Percentiles rank a stretch among this genome's conserved stretches.
These are phyloP conservation scores for Plicaturopsis crispa DNA, from an alignment of 768 basidiomycete genomes.

Conservation along the genomic window DNA sequence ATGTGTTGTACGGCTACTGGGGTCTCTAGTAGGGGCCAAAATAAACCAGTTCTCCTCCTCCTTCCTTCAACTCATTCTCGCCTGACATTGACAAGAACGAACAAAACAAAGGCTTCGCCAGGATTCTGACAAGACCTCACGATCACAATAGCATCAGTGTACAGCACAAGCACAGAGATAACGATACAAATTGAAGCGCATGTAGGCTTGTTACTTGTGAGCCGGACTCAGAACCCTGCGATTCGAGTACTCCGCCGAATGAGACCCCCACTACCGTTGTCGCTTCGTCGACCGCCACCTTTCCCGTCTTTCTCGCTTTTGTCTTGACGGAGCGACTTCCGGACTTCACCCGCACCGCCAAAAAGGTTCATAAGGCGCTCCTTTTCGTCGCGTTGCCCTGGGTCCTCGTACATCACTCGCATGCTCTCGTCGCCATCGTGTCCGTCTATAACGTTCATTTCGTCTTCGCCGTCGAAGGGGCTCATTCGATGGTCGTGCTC, in stretches of 20 bases:
- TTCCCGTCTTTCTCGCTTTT: conserved; percentile 10
- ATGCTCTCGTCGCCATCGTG: conserved; percentile 33
- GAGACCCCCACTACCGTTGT: conserved; percentile 4
- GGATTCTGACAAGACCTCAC: neutral
- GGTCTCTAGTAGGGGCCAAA: no score
- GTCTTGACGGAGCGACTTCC: no score
- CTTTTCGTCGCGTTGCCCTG: conserved; percentile 52
- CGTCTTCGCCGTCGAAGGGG: conserved; percentile 18
- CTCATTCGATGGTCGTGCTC: neutral
- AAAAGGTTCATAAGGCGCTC: conserved; percentile 50
- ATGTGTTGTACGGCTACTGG: no score
- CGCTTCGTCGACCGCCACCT: conserved; percentile 4
- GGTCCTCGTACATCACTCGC: conserved; percentile 64
- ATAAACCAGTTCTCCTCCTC: no score
- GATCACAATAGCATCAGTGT: neutral
- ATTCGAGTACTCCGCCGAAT: conserved; percentile 17
- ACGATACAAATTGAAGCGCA: neutral
- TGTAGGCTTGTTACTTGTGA: conserved; percentile 4
- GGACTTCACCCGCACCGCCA: conserved; percentile 16
- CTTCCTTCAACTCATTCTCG: no score
- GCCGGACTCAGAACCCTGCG: conserved; percentile 17
- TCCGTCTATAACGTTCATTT: conserved; percentile 16
- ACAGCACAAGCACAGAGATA: neutral
- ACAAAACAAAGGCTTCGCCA: conserved; percentile 2
- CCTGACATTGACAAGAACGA: neutral